Base-by-base conservation (phyloP, 495 filamentous ascomycete species). In the Sabuloglossum arenarium region DNA sequence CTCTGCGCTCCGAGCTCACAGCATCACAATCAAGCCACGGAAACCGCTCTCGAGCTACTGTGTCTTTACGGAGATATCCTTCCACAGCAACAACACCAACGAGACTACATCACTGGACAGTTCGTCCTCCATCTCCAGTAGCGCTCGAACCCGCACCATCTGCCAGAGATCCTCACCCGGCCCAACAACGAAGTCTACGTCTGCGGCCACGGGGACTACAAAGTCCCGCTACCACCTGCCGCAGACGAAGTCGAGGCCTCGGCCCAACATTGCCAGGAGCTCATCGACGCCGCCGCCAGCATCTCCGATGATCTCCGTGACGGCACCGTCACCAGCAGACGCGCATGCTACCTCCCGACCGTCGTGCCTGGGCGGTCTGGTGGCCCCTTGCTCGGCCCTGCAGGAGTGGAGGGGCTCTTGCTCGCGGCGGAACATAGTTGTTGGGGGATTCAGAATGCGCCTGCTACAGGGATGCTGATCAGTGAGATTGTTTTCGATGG, bases 401-500 rank as follows among this genome's bases (percentile, higher is more conserved):
- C 88, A 24, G 75, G 78, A 4, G 77, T 82, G 0, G 79, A 81
- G 25, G 88, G 93, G 0, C 62, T 96, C 34, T 79, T 88, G 64
- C 69, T 98, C 59, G 91, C 93, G 2, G 75, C 86, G 6, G 91
- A 93, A 14, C 91, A 98, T 69, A 94, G 87, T 2, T 97, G 91
- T 67, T 97, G 91, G 91, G 90, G 90, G 16, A 94, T 98, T 53
- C 90, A 96, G 67, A 98, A 98, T 73, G 88, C 80, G 3, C 88
- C 89, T 4, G 93, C 79, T 5, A 96, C 89, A 21, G 91, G 90
- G 3, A 88, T 83, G 72, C 68, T 94, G 34, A 84, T 98, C 70
- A 85, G 83, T 57, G 87, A 90, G 64, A 77, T 91, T 67, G 71
- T 93, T 5, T 83, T 89, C 62, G 87, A 93, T 56, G 88, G 88